These are phyloP conservation scores for Globisporangium nunn DNA, from an alignment of 352 stramenopile species.

Conservation along the genomic window DNA sequence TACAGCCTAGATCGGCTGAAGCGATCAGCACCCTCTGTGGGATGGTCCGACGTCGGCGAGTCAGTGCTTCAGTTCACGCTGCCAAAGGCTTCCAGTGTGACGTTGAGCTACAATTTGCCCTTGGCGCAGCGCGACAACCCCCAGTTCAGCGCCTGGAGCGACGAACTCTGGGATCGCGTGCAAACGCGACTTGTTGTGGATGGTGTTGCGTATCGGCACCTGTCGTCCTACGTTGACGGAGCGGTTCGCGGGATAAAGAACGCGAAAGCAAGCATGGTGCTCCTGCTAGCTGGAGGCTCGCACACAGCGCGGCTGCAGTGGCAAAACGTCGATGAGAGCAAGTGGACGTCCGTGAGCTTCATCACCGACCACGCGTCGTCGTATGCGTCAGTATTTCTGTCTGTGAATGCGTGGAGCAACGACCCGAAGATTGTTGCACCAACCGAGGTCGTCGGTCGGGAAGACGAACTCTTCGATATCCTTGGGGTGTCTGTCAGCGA, in stretches of 20 bases:
- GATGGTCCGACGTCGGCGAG: conserved; percentile 75
- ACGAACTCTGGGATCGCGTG: conserved; percentile 42
- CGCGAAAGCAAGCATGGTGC: conserved; percentile 54
- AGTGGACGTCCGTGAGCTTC: conserved; percentile 63
- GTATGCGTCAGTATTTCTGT: conserved; percentile 64
- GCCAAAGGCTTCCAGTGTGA: conserved; percentile 42
- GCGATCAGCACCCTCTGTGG: conserved; percentile 13
- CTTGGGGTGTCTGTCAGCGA: conserved; percentile 37
- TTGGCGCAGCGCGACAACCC: conserved; percentile 69
- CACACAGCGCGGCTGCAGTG: conserved; percentile 66
- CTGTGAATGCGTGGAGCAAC: conserved; percentile 65
- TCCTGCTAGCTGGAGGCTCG: conserved; percentile 42
- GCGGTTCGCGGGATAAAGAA: conserved; percentile 67
- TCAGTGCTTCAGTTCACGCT: conserved; percentile 70
- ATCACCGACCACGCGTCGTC: conserved; percentile 60
- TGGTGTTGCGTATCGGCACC: conserved; percentile 55
- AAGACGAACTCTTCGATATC: conserved; percentile 47
- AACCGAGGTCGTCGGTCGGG: conserved; percentile 22
- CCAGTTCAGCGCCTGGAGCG: conserved; percentile 43
- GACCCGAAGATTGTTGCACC: conserved; percentile 44
- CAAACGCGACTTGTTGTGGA: conserved; percentile 60
- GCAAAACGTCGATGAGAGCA: conserved; percentile 66
- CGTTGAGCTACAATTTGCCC: conserved; percentile 68
- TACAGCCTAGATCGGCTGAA: conserved; percentile 47
- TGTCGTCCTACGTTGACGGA: conserved; percentile 63